phyloP scores from a whole-genome alignment of 352 stramenopile genomes.

The Peronosclerospora sorghi region DNA sequence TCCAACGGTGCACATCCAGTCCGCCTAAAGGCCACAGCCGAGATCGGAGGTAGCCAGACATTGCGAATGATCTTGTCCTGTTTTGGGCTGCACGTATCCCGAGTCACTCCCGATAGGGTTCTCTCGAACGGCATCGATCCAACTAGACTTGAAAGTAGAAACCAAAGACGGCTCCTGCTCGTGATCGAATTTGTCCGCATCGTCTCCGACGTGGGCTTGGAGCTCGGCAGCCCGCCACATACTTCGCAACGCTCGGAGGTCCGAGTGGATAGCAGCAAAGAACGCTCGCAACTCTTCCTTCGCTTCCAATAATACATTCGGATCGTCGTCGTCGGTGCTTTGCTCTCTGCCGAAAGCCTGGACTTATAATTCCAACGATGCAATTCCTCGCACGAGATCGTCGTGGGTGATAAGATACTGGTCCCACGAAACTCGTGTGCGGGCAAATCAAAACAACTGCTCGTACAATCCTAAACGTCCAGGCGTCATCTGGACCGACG shows the following conservation, averaged over 20 bases:
- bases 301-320: no score
- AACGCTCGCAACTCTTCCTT: slow-evolving; percentile 43
- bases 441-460: no score
- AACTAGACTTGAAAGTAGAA: slow-evolving; percentile 55
- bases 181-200: slow-evolving; percentile 12
- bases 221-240: no score
- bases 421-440: slow-evolving; percentile 21
- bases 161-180: slow-evolving; percentile 55
- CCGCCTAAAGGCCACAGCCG: slow-evolving; percentile 41
- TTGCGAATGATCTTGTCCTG: no score
- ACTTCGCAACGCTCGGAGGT: no score
- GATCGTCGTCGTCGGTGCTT: no score
- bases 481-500: no score
- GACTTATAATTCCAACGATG: slow-evolving; percentile 20
- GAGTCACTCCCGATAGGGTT: slow-evolving; percentile 53
- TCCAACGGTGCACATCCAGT: slow-evolving; percentile 66
- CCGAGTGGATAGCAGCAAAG: slow-evolving; percentile 28
- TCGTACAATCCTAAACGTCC: no score
- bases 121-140: slow-evolving; percentile 62
- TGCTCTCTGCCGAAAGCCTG: slow-evolving; percentile 8
- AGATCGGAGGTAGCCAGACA: no score
- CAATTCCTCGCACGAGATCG: slow-evolving; percentile 51
- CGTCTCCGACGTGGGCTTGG: no score
- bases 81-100: no score
- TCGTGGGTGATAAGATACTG: slow-evolving; percentile 58